These are phyloP conservation scores for Cunninghamia lanceolata DNA, from an alignment of 75 land plant genomes.

Conservation along the genomic window DNA sequence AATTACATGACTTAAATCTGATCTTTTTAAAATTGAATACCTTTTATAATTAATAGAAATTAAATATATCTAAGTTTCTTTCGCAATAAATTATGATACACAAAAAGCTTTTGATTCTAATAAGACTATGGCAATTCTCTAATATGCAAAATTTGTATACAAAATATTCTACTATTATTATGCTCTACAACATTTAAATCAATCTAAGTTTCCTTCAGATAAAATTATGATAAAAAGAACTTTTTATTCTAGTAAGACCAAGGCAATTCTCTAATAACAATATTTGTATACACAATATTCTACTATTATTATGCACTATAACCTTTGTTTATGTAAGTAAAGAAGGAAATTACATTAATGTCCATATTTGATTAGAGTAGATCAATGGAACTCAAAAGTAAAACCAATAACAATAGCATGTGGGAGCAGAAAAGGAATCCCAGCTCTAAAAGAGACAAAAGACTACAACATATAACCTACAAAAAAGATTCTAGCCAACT, in stretches of 20 bases:
- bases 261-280: no score
- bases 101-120: no score
- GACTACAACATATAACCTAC: no score
- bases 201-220: background rate
- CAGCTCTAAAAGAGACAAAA: no score
- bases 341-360: no score
- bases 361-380: no score
- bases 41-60: background rate
- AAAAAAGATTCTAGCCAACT: no score
- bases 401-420: no score
- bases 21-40: background rate
- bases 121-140: background rate
- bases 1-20: background rate
- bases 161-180: background rate
- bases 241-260: background rate
- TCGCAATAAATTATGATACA: background rate
- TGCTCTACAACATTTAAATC: background rate
- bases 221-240: background rate
- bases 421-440: no score
- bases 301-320: background rate
- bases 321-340: background rate
- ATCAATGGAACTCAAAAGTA: no score
- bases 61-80: background rate
- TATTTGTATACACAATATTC: background rate
- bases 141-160: background rate